phyloP scores from a whole-genome alignment of 2,329 filamentous ascomycete genomes.

The Eutypa lata region DNA sequence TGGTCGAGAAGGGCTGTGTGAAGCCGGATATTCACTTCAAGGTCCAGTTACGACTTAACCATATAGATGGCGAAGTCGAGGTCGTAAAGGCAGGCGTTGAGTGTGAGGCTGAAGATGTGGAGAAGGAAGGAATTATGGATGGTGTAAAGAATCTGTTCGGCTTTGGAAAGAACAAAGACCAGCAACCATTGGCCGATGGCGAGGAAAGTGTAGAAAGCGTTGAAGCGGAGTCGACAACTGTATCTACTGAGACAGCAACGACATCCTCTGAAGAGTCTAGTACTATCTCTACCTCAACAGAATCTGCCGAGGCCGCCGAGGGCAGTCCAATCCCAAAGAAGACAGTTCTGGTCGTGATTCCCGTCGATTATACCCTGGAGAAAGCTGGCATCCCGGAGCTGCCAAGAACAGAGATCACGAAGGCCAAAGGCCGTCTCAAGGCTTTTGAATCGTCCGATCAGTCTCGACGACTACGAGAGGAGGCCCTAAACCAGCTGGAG shows the following conservation, averaged over 20 bases:
- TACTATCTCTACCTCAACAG: constrained; percentile 31
- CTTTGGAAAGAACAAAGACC: constrained; percentile 86
- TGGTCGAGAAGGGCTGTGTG: constrained; percentile 74
- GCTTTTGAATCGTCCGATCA: constrained; percentile 86
- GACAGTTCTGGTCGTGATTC: constrained; percentile 56
- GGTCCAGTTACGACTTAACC: constrained; percentile 69
- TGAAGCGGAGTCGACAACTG: constrained; percentile 37
- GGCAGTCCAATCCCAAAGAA: constrained; percentile 55
- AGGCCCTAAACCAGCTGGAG: constrained; percentile 90
- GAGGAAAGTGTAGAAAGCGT: constrained; percentile 45
- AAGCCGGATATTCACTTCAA: constrained; percentile 76
- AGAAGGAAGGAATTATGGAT: constrained; percentile 81
- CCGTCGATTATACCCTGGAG: constrained; percentile 47
- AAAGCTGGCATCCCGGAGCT: constrained; percentile 50
- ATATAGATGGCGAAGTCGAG: constrained; percentile 75
- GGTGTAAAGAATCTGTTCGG: constrained; percentile 96
- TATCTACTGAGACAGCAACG: constrained; percentile 39
- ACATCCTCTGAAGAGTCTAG: constrained; percentile 39
- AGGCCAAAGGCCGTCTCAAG: constrained; percentile 67
- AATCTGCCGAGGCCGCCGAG: constrained; percentile 47
- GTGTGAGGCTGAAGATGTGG: constrained; percentile 72
- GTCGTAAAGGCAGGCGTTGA: constrained; percentile 74
- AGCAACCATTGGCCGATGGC: constrained; percentile 68
- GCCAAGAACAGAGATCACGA: constrained; percentile 44
- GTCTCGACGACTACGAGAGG: constrained; percentile 73